A percentile compares a stretch with the other conserved stretches of the same genome.
phyloP scores from a whole-genome alignment of 2,329 filamentous ascomycete genomes.

The Parascedosporium putredinis region DNA sequence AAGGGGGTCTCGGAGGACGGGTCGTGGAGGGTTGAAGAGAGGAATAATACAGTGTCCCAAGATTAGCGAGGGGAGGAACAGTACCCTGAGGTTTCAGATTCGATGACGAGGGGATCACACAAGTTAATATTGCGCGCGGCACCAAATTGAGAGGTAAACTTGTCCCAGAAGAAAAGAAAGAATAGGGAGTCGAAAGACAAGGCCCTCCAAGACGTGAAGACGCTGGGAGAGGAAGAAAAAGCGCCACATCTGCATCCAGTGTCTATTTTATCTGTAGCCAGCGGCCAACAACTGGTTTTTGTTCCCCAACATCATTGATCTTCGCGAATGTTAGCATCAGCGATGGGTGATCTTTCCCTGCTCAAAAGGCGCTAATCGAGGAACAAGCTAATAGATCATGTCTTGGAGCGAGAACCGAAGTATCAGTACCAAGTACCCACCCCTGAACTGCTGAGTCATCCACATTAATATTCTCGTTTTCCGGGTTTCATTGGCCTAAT shows the following conservation, averaged over 20 bases:
- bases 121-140: too few species aligned
- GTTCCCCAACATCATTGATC: neutral
- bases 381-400: neutral
- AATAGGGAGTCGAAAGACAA: too few species aligned
- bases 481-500: too few species aligned
- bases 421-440: neutral
- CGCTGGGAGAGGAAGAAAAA: too few species aligned
- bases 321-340: neutral
- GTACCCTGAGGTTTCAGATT: neutral
- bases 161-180: too few species aligned
- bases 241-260: too few species aligned
- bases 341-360: neutral
- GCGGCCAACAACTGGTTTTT: neutral
- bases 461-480: too few species aligned
- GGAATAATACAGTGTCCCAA: neutral
- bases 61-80: neutral
- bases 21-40: neutral
- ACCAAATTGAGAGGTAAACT: too few species aligned
- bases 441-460: too few species aligned
- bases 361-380: neutral
- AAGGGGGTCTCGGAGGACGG: neutral
- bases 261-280: too few species aligned
- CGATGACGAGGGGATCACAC: too few species aligned
- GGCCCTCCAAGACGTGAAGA: too few species aligned
- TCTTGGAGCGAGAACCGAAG: neutral